Base-by-base conservation (phyloP, 2,329 filamentous ascomycete species). In the Myriosclerotinia curreyana region DNA sequence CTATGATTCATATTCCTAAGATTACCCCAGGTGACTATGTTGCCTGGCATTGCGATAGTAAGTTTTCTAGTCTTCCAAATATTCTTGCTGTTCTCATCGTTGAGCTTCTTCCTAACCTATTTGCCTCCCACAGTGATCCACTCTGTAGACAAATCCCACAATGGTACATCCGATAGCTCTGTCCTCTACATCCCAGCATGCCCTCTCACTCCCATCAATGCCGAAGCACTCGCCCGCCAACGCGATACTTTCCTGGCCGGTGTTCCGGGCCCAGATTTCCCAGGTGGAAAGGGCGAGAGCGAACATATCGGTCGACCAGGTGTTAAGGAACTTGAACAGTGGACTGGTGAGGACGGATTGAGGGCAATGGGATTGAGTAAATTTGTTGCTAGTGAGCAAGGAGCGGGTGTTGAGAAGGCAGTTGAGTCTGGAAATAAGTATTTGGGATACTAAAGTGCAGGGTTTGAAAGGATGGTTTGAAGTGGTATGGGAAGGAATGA, bases 111-210 rank as follows among this genome's bases (percentile, higher is more conserved):
- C n/a, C 40, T 62, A 38, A 62, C 6, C 9, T 1, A 11, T 0
- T 8, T 40, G 7, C 3, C 17, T 17, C 22, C 11, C 4, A 54
- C 14, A 62, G 60, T 80, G 6, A 64, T 69, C 15, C 93, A 96
- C 74, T 85, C 91, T 0, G 93, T 97, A 0, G 93, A 97, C 77
- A 87, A 85, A 69, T 80, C 87, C 1, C 93, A 97, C 74, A 76
- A 76, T 1, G 94, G 93, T 1, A 80, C 77, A 1, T 76, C 79
- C 0, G 93, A 97, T 75, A 92, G 90, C 0, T 92, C 88, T 70
- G 93, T 96, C 0, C 73, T 97, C 66, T 97, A 97, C 72, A 96
- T 97, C 63, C 92, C 93, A 0, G 87, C 91, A 0, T 95, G 90
- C 62, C 92, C 93, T 0, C 81, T 92, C 38, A 96, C 92, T 0